Conservation (phyloP, 805 yeast genomes). For the Candida michaelii region DNA sequence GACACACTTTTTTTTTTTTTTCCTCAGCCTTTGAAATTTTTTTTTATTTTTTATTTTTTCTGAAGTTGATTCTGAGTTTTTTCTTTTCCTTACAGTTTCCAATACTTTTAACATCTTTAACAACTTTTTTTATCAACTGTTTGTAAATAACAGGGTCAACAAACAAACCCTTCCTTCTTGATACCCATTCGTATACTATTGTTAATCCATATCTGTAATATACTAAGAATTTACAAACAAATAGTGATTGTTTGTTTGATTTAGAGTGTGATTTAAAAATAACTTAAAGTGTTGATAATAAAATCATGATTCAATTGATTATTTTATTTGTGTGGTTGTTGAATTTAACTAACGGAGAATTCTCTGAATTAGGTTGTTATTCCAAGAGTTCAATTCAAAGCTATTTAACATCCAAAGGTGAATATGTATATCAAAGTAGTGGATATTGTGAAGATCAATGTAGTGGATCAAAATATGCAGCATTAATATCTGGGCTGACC, state of each 20-base stretch:
- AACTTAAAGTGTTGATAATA: too few species aligned
- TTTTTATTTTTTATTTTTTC: background rate
- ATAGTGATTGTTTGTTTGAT: too few species aligned
- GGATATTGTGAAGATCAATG: conserved; percentile 57
- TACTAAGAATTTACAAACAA: background rate
- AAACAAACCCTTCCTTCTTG: background rate
- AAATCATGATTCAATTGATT: conserved; percentile 2
- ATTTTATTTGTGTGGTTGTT: conserved; percentile 1
- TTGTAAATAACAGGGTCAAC: background rate
- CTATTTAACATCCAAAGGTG: conserved; percentile 42
- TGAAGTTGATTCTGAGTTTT: background rate
- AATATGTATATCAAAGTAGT: conserved; percentile 59
- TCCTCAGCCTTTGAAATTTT: background rate
- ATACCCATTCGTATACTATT: background rate
- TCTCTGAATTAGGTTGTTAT: conserved; percentile 25
- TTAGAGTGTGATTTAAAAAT: too few species aligned
- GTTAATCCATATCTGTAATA: background rate
- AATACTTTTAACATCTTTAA: background rate
- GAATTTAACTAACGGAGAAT: conserved; percentile 7
- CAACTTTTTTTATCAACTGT: background rate
- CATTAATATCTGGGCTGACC: conserved; percentile 32
- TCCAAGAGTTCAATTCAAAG: conserved; percentile 27
- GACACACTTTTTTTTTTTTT: background rate
- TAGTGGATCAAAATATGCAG: conserved; percentile 37
- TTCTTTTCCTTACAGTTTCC: background rate